Base-by-base conservation (phyloP, 169 alveolate species). In the Eimeria brunetti region DNA sequence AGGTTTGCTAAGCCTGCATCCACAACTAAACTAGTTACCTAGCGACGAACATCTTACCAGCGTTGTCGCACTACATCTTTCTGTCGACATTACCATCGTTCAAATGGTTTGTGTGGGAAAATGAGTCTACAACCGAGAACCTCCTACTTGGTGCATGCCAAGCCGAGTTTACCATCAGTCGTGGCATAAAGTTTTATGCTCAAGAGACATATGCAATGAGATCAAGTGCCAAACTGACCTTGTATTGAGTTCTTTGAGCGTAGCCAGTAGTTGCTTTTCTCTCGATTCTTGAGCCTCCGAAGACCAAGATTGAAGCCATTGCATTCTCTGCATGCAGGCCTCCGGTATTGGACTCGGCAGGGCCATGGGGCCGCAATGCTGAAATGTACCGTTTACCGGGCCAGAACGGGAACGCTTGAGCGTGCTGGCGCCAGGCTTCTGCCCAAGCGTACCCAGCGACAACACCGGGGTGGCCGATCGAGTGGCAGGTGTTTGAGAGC, bases 291-390 rank as follows among this genome's bases (percentile, higher is more conserved):
- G 62, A 36, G 93, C 80, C 64, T 86, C 93, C 33, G 83, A 46
- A 38, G 93, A 86, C 84, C 93, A 86, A 62, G 69, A 36, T 51
- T 86, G 93, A 27, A 86, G 78, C 93, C 93, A 86, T 22, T 64
- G 69, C 16, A 62, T 36, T 44, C 71, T 44, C 83, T 86, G 80
- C 11, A 46, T 60, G 64, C 93, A 86, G 22, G 83, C 83, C 11
- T 60, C 53, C 46, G 93, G 64, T n/a, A 86, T n/a, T 38, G 93
- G 81, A 5, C 30, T 30, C 41, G 78, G 83, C 49, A 14, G 20
- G 6, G 64, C 30, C 22, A 30, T 12, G 1, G 64, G 20, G 44
- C 46, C 88, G 44, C 44, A 46, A 16, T 14, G 88, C 27, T 78
- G 69, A n/a, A 51, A 44, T 27, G 67, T n/a, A 16, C 69, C 46